A percentile compares a stretch with the other conserved stretches of the same genome.
phyloP scores from a whole-genome alignment of 441 rosid genomes.

The Breynia disticha region DNA sequence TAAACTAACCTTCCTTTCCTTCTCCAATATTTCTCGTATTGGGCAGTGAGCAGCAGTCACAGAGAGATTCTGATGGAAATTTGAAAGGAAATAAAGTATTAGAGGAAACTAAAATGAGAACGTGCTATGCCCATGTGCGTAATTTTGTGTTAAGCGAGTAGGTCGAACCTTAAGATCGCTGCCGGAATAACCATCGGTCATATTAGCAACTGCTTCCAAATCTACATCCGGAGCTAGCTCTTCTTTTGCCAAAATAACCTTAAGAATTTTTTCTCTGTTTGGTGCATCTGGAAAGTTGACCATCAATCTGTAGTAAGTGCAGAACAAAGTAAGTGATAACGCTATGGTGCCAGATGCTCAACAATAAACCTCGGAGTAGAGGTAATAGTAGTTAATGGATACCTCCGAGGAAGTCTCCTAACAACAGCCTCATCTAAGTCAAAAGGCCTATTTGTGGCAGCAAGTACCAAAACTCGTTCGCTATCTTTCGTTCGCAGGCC shows the following conservation, averaged over 20 bases:
- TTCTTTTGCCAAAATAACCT: constrained; percentile 81
- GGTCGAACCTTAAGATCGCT: constrained; percentile 82
- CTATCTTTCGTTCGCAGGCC: constrained; percentile 92
- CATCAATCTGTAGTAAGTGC: constrained; percentile 63
- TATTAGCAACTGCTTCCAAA: constrained; percentile 72
- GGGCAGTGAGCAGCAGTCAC: constrained; percentile 98
- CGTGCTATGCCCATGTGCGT: no score
- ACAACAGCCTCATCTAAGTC: constrained; percentile 99
- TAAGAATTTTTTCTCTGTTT: constrained; percentile 71
- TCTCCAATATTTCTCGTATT: constrained; percentile 86
- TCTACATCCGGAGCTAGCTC: constrained; percentile 66
- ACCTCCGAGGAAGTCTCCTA: constrained; percentile 98
- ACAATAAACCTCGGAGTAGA: background rate
- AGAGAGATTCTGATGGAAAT: constrained; percentile 59
- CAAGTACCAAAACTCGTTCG: constrained; percentile 93
- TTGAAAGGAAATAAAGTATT: constrained; percentile 3
- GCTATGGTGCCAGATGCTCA: background rate
- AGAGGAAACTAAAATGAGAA: background rate
- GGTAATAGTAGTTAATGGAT: background rate
- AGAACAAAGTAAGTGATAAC: constrained; percentile 5
- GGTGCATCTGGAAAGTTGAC: constrained; percentile 86
- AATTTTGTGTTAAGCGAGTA: background rate
- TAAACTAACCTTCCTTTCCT: constrained; percentile 83
- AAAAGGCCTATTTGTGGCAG: constrained; percentile 96
- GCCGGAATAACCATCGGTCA: constrained; percentile 98